Evolutionary conservation across 2,329 filamentous ascomycete species (phyloP).

Genomic region (Fusarium fracticaudum): DNA sequence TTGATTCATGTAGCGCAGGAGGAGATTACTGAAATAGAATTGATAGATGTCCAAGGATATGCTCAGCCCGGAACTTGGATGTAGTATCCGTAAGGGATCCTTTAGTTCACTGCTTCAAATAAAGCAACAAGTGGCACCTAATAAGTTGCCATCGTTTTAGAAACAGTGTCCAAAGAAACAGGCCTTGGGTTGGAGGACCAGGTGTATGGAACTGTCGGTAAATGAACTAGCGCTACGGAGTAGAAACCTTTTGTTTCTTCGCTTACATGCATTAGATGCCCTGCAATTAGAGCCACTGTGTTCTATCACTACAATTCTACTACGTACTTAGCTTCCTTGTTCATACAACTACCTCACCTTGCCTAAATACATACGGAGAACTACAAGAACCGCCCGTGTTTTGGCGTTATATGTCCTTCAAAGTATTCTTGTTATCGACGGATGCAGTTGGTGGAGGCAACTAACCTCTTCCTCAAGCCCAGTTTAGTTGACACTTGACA

Average conservation of each 20-base stretch:
- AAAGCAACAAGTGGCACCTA: background rate
- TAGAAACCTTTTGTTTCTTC: constrained; percentile 25
- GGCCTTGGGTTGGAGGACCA: background rate
- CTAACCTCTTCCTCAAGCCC: background rate
- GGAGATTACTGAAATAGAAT: background rate
- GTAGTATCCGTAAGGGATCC: background rate
- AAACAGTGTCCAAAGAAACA: background rate
- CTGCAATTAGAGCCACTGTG: constrained; percentile 21
- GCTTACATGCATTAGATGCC: constrained; percentile 18
- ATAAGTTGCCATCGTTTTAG: background rate
- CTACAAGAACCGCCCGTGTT: background rate
- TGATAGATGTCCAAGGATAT: background rate
- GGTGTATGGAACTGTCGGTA: constrained; percentile 8
- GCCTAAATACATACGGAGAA: background rate
- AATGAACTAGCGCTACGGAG: constrained; percentile 6
- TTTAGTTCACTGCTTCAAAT: background rate
- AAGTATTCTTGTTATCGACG: background rate
- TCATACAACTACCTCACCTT: background rate
- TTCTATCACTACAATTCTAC: background rate
- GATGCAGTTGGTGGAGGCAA: constrained; percentile 16
- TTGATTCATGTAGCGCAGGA: background rate
- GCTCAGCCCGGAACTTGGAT: background rate
- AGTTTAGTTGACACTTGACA: constrained; percentile 19
- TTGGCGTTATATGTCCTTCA: background rate
- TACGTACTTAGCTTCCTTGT: background rate